Evolutionary conservation across 495 filamentous ascomycete genomes (phyloP).

Genomic region (Pyronema domesticum): DNA sequence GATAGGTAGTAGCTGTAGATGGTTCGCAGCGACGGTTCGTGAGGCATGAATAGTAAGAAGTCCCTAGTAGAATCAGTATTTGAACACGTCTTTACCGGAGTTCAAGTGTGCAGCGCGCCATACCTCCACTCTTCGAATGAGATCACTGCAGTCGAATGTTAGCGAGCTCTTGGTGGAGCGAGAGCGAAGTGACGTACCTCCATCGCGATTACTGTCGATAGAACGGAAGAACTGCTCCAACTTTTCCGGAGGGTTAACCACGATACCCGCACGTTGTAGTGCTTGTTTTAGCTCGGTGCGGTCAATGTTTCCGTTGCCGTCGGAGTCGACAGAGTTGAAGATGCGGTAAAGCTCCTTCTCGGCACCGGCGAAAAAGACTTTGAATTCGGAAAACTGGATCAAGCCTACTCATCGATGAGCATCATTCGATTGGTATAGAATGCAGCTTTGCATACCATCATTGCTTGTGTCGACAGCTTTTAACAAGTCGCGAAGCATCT

Average conservation of each 20-base stretch:
- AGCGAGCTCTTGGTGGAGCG: too few relatives aligned
- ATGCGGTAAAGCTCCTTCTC: conserved; percentile 64
- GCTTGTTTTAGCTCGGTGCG: conserved; percentile 64
- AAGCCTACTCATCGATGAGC: conserved; percentile 18
- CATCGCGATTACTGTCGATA: conserved; percentile 80
- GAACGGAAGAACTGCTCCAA: conserved; percentile 73
- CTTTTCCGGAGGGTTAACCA: conserved; percentile 49
- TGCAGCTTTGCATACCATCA: conserved; percentile 37
- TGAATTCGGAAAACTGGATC: conserved; percentile 86
- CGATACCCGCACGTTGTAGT: conserved; percentile 59
- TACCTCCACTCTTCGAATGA: conserved; percentile 95
- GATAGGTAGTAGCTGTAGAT: conserved; percentile 85
- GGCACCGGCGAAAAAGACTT: conserved; percentile 65
- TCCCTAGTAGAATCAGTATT: conserved; percentile 37
- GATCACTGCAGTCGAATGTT: conserved; percentile 31
- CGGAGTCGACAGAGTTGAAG: conserved; percentile 72
- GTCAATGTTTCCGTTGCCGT: conserved; percentile 75
- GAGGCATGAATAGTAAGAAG: conserved; percentile 87
- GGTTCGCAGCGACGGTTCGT: conserved; percentile 51
- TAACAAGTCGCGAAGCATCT: conserved; percentile 64
- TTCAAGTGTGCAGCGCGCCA: conserved; percentile 17
- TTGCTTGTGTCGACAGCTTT: conserved; percentile 65
- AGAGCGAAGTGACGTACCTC: conserved; percentile 11
- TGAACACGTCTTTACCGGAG: too few relatives aligned
- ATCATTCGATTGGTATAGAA: too few relatives aligned